Percentiles rank a stretch among this genome's conserved stretches.
Conservation (phyloP, 352 stramenopile species). For the Pythium coloratum region DNA sequence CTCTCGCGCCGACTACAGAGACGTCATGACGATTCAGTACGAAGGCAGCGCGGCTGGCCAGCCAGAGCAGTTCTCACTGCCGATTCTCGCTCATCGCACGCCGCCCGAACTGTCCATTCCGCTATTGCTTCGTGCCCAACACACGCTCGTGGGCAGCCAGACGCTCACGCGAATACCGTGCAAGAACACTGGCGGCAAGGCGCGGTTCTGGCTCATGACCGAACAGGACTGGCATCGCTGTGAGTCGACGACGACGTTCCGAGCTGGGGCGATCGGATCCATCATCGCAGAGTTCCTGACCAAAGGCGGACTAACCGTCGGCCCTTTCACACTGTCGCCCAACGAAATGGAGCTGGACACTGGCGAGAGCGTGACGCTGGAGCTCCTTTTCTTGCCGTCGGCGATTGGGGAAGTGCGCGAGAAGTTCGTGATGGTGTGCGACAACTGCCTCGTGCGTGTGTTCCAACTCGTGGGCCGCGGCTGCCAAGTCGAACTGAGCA, state of each 20-base stretch:
- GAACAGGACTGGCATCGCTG: constrained; percentile 49
- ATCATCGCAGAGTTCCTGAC: constrained; percentile 5
- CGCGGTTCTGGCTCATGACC: constrained; percentile 71
- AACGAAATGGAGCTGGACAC: constrained; percentile 54
- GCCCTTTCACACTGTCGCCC: constrained; percentile 57
- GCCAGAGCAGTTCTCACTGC: constrained; percentile 36
- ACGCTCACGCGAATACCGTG: constrained; percentile 51
- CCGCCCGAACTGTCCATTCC: constrained; percentile 72
- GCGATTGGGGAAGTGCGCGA: constrained; percentile 57
- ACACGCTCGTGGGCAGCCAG: constrained; percentile 60
- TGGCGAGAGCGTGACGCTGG: constrained; percentile 39
- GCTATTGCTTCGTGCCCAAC: constrained; percentile 48
- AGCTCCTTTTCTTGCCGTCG: constrained; percentile 56
- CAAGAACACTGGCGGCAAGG: constrained; percentile 59
- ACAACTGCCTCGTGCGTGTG: constrained; percentile 78
- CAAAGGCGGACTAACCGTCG: constrained; percentile 26
- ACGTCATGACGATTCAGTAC: constrained; percentile 54
- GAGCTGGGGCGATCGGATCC: neutral
- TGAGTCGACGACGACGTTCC: constrained; percentile 29
- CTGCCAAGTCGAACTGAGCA: constrained; percentile 63
- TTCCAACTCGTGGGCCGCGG: constrained; percentile 70
- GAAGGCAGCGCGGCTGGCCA: constrained; percentile 34
- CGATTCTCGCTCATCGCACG: constrained; percentile 43
- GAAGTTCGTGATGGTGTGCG: constrained; percentile 78
- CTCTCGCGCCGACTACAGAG: constrained; percentile 75